Evolutionary conservation across 768 basidiomycete genomes (phyloP), one percentile per base, ranked within the genome.

Genomic region (Xerocomellus dryophilus): DNA sequence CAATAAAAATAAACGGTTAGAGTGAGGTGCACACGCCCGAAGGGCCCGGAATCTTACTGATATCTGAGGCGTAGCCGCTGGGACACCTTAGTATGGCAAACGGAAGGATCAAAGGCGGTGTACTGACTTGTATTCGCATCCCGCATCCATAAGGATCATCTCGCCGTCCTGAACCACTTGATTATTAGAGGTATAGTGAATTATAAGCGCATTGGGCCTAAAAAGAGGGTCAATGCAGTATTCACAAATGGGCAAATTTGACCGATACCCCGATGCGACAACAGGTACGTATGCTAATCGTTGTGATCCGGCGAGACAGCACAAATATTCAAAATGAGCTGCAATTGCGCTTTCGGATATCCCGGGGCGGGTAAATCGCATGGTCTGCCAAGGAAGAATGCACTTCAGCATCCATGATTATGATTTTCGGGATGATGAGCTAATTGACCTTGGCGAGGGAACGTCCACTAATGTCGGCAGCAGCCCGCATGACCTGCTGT

Each of bases 271-370:
- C 2, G 93, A 94, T 6, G 93, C 96, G 32, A 98, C 91, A 6
- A 99, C 97, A 12, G 97, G 97, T 2, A 99, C 95, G 66, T 99
- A 99, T n/a, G 97, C 95, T 44, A 85, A 82, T 38, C 95, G 81
- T 63, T 93, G 86, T 12, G 91, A 80, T 20, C 97, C 97, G 15
- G 75, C 74, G 40, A 91, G 75, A 4, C 83, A 79, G 63, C 93
- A 95, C 1, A 88, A 61, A 64, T 97, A 97, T 71, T 96, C 90
- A 65, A 98, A 98, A 65, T 93, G 90, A 5, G 95, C 89, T 0
- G 80, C 85, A 8, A 90, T 71, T 17, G 77, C 74, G 31, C 78
- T 73, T 64, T 90, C 89, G 1, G 81, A 79, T 51, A 79, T 66
- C 9, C 79, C 82, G 20, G 80, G 76, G 38, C 72, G 67, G 2